Base-by-base conservation (phyloP, 805 yeast species). In the Hemisphaericaspora nanyangensis region DNA sequence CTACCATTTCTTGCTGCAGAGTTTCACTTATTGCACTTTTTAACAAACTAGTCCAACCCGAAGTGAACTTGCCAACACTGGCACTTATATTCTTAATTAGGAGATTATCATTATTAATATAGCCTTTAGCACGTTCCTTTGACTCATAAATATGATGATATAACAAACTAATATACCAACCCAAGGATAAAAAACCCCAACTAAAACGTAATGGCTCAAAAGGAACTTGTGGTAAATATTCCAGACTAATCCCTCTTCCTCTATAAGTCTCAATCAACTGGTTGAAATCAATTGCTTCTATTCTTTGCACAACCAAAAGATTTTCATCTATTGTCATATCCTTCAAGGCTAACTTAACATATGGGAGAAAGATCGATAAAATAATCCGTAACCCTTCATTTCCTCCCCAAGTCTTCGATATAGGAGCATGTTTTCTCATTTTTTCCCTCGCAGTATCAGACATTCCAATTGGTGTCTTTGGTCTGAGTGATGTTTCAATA, bases 131-230 rank as follows among this genome's bases (percentile, higher is more conserved):
- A 18, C 29, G 43, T 16, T 54, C 57, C 6, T 42, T 27, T 4
- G 62, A 44, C 37, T 54, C 47, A 48, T 70, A 83, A 0, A 83
- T 70, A 24, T 66, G 61, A 2, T 80, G 77, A 80, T 85, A 83
- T 18, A 85, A 50, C 7, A 83, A 63, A 4, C 84, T 72, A 29
- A 74, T 69, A 57, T 85, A 85, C 95, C 95, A 86, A 0, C 89
- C 90, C 17, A 85, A 61, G 0, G 86, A 79, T 17, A 70, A 52
- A 38, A 63, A 63, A 29, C 76, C 72, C 95, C 95, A 86, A 5
- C 62, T 55, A 48, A 85, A 82, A 42, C 55, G 65, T 45, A 82
- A 61, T 3, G 72, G 50, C 22, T 60, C 59, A 22, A 22, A 22
- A 22, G 8, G 63, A 0, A 72, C 59, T 13, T 57, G 60, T 0